A percentile compares a stretch with the other conserved stretches of the same genome.
phyloP scores from a whole-genome alignment of 352 stramenopile species.

The Globisporangium okanoganense region DNA sequence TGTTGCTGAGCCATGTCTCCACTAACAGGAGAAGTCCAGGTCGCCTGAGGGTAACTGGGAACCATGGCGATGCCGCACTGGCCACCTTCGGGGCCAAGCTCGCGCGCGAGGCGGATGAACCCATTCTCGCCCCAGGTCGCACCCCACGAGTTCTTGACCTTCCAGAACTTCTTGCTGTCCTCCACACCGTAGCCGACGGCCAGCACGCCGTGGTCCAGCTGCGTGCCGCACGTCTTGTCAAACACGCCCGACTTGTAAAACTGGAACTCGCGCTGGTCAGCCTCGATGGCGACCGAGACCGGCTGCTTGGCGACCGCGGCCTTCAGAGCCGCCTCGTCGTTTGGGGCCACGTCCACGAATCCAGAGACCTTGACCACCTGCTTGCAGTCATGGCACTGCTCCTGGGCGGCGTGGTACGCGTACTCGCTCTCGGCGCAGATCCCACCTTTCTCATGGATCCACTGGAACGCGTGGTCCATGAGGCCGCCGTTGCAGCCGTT shows the following conservation, averaged over 20 bases:
- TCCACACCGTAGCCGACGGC: constrained; percentile 92
- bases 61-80: constrained; percentile 30
- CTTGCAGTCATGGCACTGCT: constrained; percentile 27
- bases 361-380: constrained; percentile 33
- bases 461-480: constrained; percentile 90
- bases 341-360: constrained; percentile 60
- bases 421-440: constrained; percentile 80
- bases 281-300: constrained; percentile 93
- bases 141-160: constrained; percentile 98
- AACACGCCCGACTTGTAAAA: constrained; percentile 95
- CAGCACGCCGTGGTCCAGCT: constrained; percentile 96
- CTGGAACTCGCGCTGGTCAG: constrained; percentile 93
- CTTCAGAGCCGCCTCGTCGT: constrained; percentile 68
- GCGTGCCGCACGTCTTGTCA: constrained; percentile 51
- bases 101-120: constrained; percentile 91
- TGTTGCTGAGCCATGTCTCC: neutral
- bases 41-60: constrained; percentile 23
- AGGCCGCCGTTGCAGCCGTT: constrained; percentile 90
- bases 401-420: constrained; percentile 59
- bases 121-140: constrained; percentile 91
- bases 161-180: constrained; percentile 70
- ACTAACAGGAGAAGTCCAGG: constrained; percentile 2
- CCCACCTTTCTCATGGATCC: constrained; percentile 72
- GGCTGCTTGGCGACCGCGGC: constrained; percentile 90
- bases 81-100: constrained; percentile 16